Evolutionary conservation across 495 filamentous ascomycete species (phyloP).

Genomic region (Penicillium ochrochloron): DNA sequence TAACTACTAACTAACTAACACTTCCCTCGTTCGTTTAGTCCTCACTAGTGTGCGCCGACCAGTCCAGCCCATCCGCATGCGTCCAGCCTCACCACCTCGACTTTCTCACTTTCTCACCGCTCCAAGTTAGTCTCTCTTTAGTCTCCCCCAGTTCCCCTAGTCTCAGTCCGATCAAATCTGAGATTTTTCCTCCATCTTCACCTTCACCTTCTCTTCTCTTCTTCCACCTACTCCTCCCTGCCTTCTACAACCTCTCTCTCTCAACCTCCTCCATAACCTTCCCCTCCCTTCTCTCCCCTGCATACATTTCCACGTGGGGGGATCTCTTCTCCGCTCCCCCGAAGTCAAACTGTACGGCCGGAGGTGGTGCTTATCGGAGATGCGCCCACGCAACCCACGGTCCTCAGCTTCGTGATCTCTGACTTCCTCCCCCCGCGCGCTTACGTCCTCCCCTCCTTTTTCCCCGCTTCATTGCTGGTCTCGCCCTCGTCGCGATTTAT

Average conservation of each 20-base stretch:
- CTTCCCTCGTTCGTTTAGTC: neutral
- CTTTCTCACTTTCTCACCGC: neutral
- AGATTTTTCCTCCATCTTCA: neutral
- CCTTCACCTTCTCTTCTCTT: neutral
- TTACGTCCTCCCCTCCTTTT: slow-evolving; percentile 16
- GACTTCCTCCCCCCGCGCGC: slow-evolving; percentile 16
- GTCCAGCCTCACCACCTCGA: slow-evolving; percentile 21
- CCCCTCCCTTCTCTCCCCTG: slow-evolving; percentile 13
- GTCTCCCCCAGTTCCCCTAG: neutral
- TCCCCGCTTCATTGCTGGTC: slow-evolving; percentile 6
- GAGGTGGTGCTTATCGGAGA: slow-evolving; percentile 18
- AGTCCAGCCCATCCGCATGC: slow-evolving; percentile 22
- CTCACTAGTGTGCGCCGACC: slow-evolving; percentile 4
- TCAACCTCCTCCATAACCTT: neutral
- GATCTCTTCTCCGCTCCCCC: neutral
- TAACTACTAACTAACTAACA: too few species aligned
- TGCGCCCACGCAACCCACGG: slow-evolving; percentile 19
- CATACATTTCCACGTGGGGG: neutral
- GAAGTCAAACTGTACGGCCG: neutral
- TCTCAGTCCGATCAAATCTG: neutral
- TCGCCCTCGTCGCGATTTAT: neutral
- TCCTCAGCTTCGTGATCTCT: slow-evolving; percentile 21
- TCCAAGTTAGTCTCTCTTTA: neutral
- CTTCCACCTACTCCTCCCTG: neutral
- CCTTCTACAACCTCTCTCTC: neutral